Base-by-base conservation (phyloP, 305 asterid genomes). In the Stenogyne calaminthoides region DNA sequence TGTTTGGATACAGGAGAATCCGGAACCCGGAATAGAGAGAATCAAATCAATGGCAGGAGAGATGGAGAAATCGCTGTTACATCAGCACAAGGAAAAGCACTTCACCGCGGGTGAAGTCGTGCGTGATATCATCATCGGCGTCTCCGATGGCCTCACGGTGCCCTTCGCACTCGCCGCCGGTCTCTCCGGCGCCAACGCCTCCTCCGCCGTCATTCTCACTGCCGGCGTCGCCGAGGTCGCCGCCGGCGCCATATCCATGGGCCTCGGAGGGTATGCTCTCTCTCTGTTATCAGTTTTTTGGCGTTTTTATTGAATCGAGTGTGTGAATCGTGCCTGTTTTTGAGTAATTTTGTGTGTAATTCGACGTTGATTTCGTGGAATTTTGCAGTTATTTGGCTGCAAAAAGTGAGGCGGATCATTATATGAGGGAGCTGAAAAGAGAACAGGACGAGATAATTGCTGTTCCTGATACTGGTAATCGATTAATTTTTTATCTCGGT, bases 111-210 rank as follows among this genome's bases (percentile, higher is more conserved):
- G 97, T 4, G 99, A 94, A 52, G 77, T 91, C 10, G 96, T 94
- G 39, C 89, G 99, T 20, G 99, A 94, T 69, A 77, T 94, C 9
- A 94, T 94, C 62, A 94, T 94, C 16, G 99, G 99, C 4, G 97
- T 94, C 2, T 94, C 97, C 4, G 99, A 94, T 73, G 99, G 97
- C 0, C 88, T 93, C 1, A 93, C 98, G 0, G 98, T 93, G 18
- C 98, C 98, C 3, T 93, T 93, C 81, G 98, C 98, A 32, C 90
- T 93, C 2, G 97, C 98, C 4, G 98, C 97, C 5, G 98, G 98
- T 0, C 83, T 94, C 57, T 94, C 99, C 36, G 97, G 99, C 40
- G 97, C 99, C 52, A 91, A 88, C 69, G 97, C 96, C 0, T 79
- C 99, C 32, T 90, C 99, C 52, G 79, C 96, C 59, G 89, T 94